Percentiles rank a stretch among this genome's conserved stretches.
Conservation (phyloP, 352 stramenopile genomes). For the Chrysophaeum taylorii region DNA sequence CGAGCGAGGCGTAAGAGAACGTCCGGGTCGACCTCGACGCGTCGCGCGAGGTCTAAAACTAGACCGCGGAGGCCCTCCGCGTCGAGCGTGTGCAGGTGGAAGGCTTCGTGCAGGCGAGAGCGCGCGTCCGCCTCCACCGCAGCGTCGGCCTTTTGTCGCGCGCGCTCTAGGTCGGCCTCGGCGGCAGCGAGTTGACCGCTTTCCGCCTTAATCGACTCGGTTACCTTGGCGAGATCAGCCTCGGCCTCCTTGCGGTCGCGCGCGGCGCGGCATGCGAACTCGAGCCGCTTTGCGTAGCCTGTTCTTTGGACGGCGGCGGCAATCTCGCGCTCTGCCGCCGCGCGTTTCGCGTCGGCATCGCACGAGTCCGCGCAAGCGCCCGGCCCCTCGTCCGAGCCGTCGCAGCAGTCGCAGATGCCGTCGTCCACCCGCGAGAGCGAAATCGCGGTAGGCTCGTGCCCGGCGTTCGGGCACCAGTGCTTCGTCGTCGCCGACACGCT, state of each 20-base stretch:
- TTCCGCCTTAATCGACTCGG: too few species aligned
- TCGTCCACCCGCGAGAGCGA: constrained; percentile 63
- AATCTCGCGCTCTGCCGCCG: not conserved
- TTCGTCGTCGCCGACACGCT: constrained; percentile 17
- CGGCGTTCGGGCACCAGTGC: constrained; percentile 63
- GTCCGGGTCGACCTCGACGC: not conserved
- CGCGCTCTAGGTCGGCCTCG: not conserved
- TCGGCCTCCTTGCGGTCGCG: not conserved
- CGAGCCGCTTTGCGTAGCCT: not conserved
- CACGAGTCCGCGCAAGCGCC: not conserved
- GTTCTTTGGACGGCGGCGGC: not conserved
- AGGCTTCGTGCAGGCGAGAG: not conserved
- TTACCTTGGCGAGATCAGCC: not conserved
- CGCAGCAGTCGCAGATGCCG: constrained; percentile 93
- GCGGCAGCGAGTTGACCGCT: too few species aligned
- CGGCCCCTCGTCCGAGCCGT: constrained; percentile 49
- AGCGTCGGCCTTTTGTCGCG: not conserved
- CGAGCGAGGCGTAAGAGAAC: not conserved
- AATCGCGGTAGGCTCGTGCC: constrained; percentile 40
- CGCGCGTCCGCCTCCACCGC: not conserved
- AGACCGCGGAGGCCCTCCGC: not conserved
- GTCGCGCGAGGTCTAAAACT: not conserved
- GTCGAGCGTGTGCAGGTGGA: not conserved
- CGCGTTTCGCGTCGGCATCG: not conserved
- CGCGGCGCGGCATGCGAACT: not conserved